Evolutionary conservation across 495 filamentous ascomycete species (phyloP).

Genomic region (Hypoxylon lienhwacheense): DNA sequence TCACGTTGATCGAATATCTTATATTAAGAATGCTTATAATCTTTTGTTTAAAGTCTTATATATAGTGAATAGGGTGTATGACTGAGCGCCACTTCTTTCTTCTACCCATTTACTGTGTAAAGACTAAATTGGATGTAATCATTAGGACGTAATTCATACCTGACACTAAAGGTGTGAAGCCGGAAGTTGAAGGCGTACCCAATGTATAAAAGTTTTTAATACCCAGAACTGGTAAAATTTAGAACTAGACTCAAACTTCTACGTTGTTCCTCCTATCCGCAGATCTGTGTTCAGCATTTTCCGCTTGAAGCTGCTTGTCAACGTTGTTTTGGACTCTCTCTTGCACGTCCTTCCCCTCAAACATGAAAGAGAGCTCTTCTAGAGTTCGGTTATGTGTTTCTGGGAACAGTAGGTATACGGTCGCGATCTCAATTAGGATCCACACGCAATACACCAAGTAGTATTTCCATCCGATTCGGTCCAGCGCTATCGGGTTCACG

Average conservation of each 20-base stretch:
- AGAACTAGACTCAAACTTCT: constrained; percentile 7
- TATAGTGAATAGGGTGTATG: no score
- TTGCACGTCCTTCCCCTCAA: constrained; percentile 45
- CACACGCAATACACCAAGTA: constrained; percentile 60
- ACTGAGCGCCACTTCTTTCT: no score
- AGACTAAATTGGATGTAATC: no score
- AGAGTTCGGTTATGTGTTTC: constrained; percentile 61
- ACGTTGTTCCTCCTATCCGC: neutral
- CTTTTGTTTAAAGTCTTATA: no score
- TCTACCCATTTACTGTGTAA: no score
- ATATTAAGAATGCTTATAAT: no score
- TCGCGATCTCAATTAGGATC: constrained; percentile 56
- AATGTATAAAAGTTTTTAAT: no score
- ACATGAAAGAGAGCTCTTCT: constrained; percentile 48
- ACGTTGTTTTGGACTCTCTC: constrained; percentile 41
- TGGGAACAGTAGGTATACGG: constrained; percentile 62
- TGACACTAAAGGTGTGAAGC: no score
- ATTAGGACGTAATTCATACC: no score
- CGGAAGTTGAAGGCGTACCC: no score
- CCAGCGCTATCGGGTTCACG: constrained; percentile 56
- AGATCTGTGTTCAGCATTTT: constrained; percentile 9
- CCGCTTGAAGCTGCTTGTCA: constrained; percentile 42
- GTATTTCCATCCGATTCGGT: constrained; percentile 56
- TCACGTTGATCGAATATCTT: no score
- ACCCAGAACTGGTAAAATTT: no score